A percentile compares a stretch with the other conserved stretches of the same genome.
Evolutionary conservation across 2,329 filamentous ascomycete species (phyloP).

Genomic region (Raffaelea albimanens): DNA sequence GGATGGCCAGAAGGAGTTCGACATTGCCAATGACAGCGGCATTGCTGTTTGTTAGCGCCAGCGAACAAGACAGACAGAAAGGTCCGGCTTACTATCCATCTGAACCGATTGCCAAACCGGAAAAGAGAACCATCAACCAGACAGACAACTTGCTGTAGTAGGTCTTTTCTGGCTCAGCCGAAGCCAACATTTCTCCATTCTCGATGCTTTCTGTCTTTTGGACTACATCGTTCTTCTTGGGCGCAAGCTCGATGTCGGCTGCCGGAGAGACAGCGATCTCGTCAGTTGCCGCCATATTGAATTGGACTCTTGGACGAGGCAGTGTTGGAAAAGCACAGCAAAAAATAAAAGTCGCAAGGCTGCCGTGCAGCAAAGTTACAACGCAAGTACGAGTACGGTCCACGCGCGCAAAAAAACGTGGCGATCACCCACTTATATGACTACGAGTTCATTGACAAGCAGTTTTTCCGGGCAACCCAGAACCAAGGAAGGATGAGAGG

Average conservation of each 20-base stretch:
- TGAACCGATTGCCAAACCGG: conserved; percentile 34
- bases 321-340: too few relatives aligned
- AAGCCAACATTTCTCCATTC: not conserved
- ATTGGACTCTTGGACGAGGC: too few relatives aligned
- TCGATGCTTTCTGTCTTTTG: not conserved
- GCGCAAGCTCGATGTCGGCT: not conserved
- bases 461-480: too few relatives aligned
- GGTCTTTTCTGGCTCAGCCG: conserved; percentile 4
- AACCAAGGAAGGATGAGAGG: too few relatives aligned
- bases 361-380: too few relatives aligned
- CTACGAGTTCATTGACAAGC: too few relatives aligned
- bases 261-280: not conserved
- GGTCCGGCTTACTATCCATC: conserved; percentile 27
- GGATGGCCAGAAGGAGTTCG: conserved; percentile 27
- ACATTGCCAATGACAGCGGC: conserved; percentile 35
- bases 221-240: not conserved
- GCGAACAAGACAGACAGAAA: not conserved
- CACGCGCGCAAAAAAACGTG: too few relatives aligned
- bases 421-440: too few relatives aligned
- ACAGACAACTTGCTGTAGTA: conserved; percentile 29
- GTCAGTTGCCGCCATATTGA: too few relatives aligned
- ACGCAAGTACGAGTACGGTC: too few relatives aligned
- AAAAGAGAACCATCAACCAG: conserved; percentile 34
- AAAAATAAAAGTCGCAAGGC: too few relatives aligned
- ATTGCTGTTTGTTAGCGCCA: conserved; percentile 20